Base-by-base conservation (phyloP, 2,329 filamentous ascomycete species). In the Pseudogymnoascus sp. region DNA sequence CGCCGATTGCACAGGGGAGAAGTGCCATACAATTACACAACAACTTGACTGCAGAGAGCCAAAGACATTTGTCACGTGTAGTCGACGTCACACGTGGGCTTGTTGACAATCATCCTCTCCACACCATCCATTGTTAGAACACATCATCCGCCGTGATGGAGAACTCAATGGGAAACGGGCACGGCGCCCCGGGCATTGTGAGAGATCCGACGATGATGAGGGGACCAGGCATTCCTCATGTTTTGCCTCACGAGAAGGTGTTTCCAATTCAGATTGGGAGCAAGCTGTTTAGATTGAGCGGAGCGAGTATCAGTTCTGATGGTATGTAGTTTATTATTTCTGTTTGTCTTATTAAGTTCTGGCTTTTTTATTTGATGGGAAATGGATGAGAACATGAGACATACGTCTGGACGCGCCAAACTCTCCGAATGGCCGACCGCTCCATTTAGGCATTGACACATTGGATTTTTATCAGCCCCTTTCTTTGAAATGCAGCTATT, bases 231-330 rank as follows among this genome's bases (percentile, higher is more conserved):
- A 74, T 74, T 12, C 73, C 73, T n/a, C 64, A 67, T 25, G 69
- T 72, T 31, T 63, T 75, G 8, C 73, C 73, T 3, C 73, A 75
- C 67, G 73, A 75, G 65, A 72, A 69, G 63, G 73, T 88, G 3
- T 89, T 89, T 68, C 82, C 86, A 0, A 87, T 89, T 62, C 87
- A 89, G 71, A 86, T 89, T 63, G 86, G 87, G 3, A 85, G 83
- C 3, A 82, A 87, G 69, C 72, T 88, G n/a, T 89, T 89, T 72
- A 79, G 83, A 63, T 74, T 89, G 55, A 88, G 86, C 8, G 87
- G 87, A 33, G 86, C 87, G 10, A 88, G 85, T 58, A 84, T 89
- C 63, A 85, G 84, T 61, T 88, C 85, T 66, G 87, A 89, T 83
- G 86, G 86, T 88, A 74, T 78, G 83, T 77, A 60, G 61, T 64